Conservation (phyloP, 2,329 filamentous ascomycete species). For the Davidsoniella australis region DNA sequence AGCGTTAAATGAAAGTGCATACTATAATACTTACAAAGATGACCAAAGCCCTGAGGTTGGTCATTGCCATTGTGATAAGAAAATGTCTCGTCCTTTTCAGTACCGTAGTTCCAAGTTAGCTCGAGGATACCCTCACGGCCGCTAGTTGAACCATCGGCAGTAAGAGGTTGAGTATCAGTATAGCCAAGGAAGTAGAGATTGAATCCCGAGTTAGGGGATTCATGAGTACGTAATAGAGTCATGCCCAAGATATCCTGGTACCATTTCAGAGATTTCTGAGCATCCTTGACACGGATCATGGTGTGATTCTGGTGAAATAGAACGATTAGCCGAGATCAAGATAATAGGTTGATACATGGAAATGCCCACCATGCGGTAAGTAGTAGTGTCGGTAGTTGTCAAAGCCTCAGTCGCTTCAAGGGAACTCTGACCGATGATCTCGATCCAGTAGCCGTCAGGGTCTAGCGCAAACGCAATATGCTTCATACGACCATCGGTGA, state of each 20-base stretch:
- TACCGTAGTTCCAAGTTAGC: slow-evolving; percentile 70
- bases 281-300: slow-evolving; percentile 86
- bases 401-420: slow-evolving; percentile 56
- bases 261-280: slow-evolving; percentile 56
- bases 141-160: slow-evolving; percentile 37
- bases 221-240: slow-evolving; percentile 56
- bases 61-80: slow-evolving; percentile 86
- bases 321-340: neutral
- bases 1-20: neutral
- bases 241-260: slow-evolving; percentile 83
- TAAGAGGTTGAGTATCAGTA: slow-evolving; percentile 34
- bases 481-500: slow-evolving; percentile 73
- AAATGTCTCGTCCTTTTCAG: slow-evolving; percentile 71
- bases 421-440: slow-evolving; percentile 58
- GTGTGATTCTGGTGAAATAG: slow-evolving; percentile 50
- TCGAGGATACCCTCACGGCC: slow-evolving; percentile 73
- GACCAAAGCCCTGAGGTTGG: slow-evolving; percentile 83
- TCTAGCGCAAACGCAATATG: slow-evolving; percentile 82
- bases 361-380: slow-evolving; percentile 49
- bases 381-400: slow-evolving; percentile 53
- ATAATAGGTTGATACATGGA: neutral
- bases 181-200: slow-evolving; percentile 92
- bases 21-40: slow-evolving; percentile 50
- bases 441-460: slow-evolving; percentile 77
- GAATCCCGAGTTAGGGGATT: slow-evolving; percentile 56